Percentiles rank a stretch among this genome's conserved stretches.
phyloP scores from a whole-genome alignment of 2,329 filamentous ascomycete species.

The Venturia pyrina region DNA sequence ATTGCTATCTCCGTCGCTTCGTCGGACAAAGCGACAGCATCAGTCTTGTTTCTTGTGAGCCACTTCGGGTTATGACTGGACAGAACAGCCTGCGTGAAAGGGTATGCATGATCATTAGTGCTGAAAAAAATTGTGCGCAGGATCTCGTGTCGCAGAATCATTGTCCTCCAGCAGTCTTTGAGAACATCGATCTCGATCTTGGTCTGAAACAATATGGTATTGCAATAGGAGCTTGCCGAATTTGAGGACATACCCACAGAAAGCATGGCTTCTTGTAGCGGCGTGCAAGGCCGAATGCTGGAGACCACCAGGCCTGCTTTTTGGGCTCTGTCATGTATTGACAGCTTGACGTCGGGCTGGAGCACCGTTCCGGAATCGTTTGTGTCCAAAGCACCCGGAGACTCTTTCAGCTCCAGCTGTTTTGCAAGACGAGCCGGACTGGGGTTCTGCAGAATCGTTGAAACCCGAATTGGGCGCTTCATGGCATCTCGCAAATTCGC shows the following conservation, averaged over 20 bases:
- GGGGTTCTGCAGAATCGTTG: slow-evolving; percentile 10
- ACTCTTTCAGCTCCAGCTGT: not conserved
- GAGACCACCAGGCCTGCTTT: not conserved
- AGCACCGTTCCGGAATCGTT: not conserved
- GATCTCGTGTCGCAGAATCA: slow-evolving; percentile 61
- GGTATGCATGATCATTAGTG: slow-evolving; percentile 49
- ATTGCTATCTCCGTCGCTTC: not conserved
- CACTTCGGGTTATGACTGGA: slow-evolving; percentile 24
- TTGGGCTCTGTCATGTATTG: not conserved
- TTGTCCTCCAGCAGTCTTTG: slow-evolving; percentile 49
- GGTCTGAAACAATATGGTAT: slow-evolving; percentile 58
- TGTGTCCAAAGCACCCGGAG: not conserved
- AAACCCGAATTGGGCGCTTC: slow-evolving; percentile 6
- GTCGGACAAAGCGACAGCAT: not conserved
- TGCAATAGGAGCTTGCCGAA: slow-evolving; percentile 57
- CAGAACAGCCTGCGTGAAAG: slow-evolving; percentile 66
- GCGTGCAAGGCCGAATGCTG: slow-evolving; percentile 60
- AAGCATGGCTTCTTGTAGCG: slow-evolving; percentile 82
- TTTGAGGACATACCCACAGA: not conserved
- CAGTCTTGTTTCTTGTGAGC: not conserved
- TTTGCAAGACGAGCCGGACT: slow-evolving; percentile 7
- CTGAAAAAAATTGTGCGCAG: slow-evolving; percentile 65
- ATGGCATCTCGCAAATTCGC: slow-evolving; percentile 39
- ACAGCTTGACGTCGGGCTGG: not conserved
- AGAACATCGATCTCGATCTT: slow-evolving; percentile 41